These are phyloP conservation scores for Cytospora schulzeri DNA, from an alignment of 2,329 filamentous ascomycete species.

Conservation along the genomic window DNA sequence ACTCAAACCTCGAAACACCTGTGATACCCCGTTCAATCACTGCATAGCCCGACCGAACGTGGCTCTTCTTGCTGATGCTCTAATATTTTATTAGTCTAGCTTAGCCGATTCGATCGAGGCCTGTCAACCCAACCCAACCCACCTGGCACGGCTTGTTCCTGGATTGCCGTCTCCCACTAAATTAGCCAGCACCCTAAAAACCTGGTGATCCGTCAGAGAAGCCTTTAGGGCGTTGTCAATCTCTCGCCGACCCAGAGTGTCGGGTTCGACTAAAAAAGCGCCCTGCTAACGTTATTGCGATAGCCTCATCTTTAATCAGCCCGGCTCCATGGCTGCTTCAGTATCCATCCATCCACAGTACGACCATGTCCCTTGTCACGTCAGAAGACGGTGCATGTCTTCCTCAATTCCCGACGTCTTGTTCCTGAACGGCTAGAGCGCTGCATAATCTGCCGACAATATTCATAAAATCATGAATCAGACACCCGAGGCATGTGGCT, in stretches of 20 bases:
- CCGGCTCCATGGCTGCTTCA: neutral
- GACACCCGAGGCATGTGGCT: neutral
- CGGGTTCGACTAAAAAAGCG: constrained; percentile 45
- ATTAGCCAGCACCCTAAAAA: constrained; percentile 27
- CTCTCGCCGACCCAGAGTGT: constrained; percentile 42
- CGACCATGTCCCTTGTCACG: neutral
- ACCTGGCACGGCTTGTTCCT: constrained; percentile 24
- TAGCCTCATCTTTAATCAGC: neutral
- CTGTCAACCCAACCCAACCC: constrained; percentile 19
- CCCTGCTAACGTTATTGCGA: constrained; percentile 30
- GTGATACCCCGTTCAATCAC: neutral
- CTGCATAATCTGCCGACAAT: constrained; percentile 9
- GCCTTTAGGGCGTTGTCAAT: constrained; percentile 40
- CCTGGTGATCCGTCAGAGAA: constrained; percentile 27
- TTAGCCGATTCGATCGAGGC: constrained; percentile 4
- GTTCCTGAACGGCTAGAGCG: neutral
- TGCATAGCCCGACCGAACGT: neutral
- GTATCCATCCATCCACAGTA: neutral
- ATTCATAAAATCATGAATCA: constrained; percentile 1
- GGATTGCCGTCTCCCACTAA: constrained; percentile 28
- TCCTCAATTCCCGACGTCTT: neutral
- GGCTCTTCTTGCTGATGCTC: neutral
- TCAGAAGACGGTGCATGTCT: neutral
- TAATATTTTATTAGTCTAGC: neutral
- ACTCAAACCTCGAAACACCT: neutral